These are phyloP conservation scores for Teratosphaeriaceae sp. DNA, from an alignment of 2,329 filamentous ascomycete genomes.

Conservation along the genomic window DNA sequence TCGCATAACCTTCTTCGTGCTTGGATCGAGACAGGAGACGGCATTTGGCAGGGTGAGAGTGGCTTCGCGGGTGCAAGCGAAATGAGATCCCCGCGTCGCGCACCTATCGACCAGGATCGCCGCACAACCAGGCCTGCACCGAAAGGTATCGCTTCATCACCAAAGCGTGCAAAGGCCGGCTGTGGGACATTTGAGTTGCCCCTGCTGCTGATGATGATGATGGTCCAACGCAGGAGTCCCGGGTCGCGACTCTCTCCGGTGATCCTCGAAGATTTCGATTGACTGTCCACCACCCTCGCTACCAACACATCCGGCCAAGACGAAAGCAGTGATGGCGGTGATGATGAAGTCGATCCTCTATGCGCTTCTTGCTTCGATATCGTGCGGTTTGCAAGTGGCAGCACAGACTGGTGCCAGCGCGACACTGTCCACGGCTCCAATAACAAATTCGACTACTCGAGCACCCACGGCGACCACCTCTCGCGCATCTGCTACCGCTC, in stretches of 20 bases:
- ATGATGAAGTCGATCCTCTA: background rate
- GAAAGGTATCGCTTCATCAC: too few species aligned
- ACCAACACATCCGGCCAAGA: background rate
- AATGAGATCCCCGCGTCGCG: constrained; percentile 1
- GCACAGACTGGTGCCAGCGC: constrained; percentile 10
- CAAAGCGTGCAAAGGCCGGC: too few species aligned
- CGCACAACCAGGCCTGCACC: background rate
- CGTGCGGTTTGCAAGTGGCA: constrained; percentile 5
- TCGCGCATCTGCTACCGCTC: constrained; percentile 38
- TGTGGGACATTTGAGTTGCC: too few species aligned
- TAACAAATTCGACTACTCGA: constrained; percentile 31
- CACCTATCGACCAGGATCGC: background rate
- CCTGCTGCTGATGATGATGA: too few species aligned
- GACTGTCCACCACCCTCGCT: too few species aligned
- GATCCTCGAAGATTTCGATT: too few species aligned
- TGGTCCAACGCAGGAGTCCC: too few species aligned
- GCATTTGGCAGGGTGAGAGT: background rate
- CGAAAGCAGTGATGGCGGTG: background rate
- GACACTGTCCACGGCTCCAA: constrained; percentile 31
- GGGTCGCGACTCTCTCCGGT: too few species aligned
- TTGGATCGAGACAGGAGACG: background rate
- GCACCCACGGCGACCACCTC: constrained; percentile 15
- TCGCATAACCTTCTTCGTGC: background rate
- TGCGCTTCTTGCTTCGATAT: constrained; percentile 1
- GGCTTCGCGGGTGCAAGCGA: background rate